Conservation (phyloP, 2,329 filamentous ascomycete genomes). For the Neobulgaria alba region DNA sequence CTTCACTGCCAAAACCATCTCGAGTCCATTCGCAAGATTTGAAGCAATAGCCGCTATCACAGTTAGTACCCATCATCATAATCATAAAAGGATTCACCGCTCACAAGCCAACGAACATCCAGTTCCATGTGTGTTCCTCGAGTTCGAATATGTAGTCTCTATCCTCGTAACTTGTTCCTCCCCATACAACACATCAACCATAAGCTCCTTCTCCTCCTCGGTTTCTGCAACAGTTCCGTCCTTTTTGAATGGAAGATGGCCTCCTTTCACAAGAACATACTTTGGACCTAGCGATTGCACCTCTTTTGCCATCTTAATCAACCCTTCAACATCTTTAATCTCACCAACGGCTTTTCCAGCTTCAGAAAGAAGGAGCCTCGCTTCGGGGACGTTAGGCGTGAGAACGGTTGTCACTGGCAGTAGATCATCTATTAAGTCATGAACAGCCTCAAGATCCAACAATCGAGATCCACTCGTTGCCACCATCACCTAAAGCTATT, state of each 20-base stretch:
- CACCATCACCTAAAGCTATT: conserved; percentile 68
- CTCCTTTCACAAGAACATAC: conserved; percentile 83
- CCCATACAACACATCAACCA: conserved; percentile 72
- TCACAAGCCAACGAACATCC: conserved; percentile 86
- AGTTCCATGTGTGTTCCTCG: conserved; percentile 84
- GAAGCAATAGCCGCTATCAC: conserved; percentile 60
- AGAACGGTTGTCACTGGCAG: conserved; percentile 60
- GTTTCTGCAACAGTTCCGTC: conserved; percentile 50
- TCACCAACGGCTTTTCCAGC: conserved; percentile 35
- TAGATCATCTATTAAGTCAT: conserved; percentile 48
- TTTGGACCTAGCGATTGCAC: conserved; percentile 63
- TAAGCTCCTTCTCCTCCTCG: conserved; percentile 51
- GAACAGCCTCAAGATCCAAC: conserved; percentile 56
- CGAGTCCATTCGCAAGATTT: conserved; percentile 54
- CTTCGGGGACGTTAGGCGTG: conserved; percentile 73
- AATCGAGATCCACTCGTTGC: conserved; percentile 69
- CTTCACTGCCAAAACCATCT: conserved; percentile 51
- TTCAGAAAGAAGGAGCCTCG: conserved; percentile 52
- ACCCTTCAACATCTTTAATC: conserved; percentile 51
- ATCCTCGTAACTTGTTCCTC: conserved; percentile 50
- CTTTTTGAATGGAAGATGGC: conserved; percentile 70
- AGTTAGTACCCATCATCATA: conserved; percentile 4
- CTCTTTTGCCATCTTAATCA: conserved; percentile 59
- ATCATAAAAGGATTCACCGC: conserved; percentile 28
- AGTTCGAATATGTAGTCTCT: conserved; percentile 61